A percentile compares a stretch with the other conserved stretches of the same genome.
Conservation (phyloP, 139 green algal genomes). For the Closterium sp. region DNA sequence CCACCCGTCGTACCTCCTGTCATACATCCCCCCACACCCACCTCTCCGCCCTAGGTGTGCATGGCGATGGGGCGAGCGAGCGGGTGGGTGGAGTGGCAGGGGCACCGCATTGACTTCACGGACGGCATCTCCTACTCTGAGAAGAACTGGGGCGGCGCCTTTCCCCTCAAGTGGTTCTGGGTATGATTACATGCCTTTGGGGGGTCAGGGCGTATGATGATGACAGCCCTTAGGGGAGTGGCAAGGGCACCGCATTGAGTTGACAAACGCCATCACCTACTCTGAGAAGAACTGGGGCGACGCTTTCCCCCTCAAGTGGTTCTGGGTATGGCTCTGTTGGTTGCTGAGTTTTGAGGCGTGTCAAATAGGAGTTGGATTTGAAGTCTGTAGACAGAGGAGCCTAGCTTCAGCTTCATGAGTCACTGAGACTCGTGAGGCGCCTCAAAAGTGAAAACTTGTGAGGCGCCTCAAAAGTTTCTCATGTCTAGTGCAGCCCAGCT, state of each 20-base stretch:
- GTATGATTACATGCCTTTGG: constrained; percentile 61
- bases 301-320: constrained; percentile 73
- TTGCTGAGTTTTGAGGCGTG: no score
- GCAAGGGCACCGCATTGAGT: constrained; percentile 70
- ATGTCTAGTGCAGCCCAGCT: no score
- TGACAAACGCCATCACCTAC: constrained; percentile 51
- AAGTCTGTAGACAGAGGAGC: no score
- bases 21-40: no score
- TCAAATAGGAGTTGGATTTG: no score
- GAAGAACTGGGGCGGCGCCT: constrained; percentile 97
- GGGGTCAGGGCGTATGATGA: no score
- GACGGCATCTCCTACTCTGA: constrained; percentile 62
- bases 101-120: constrained; percentile 63
- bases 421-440: no score
- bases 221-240: no score
- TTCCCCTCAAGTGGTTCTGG: constrained; percentile 64
- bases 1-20: no score
- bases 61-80: constrained; percentile 77
- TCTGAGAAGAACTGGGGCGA: constrained; percentile 96
- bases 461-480: no score
- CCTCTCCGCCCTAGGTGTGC: constrained; percentile 63
- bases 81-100: constrained; percentile 87
- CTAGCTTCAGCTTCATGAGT: no score
- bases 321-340: constrained; percentile 56
- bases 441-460: no score